A percentile compares a stretch with the other conserved stretches of the same genome.
Evolutionary conservation across 345 rosid genomes (phyloP).

Genomic region (Eutrema japonicum): DNA sequence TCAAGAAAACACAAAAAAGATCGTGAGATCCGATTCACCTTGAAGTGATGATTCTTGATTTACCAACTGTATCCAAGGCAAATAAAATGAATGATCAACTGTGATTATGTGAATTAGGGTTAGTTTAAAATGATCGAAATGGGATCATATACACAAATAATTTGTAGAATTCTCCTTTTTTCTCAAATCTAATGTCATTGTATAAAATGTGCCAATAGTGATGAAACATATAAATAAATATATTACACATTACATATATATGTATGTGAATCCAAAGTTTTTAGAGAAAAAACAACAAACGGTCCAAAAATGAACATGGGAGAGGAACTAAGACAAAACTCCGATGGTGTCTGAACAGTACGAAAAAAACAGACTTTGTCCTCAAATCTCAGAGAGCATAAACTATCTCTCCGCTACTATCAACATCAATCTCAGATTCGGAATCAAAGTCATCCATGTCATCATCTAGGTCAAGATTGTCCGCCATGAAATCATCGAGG

Average conservation of each 20-base stretch:
- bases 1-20: conserved; percentile 27
- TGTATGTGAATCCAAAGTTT: conserved; percentile 35
- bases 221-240: background rate
- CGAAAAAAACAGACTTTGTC: conserved; percentile 25
- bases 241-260: conserved; percentile 31
- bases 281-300: conserved; percentile 22
- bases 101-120: background rate
- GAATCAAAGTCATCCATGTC: conserved; percentile 90
- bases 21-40: background rate
- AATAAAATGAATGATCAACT: background rate
- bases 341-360: conserved; percentile 36
- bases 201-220: background rate
- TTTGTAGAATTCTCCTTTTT: background rate
- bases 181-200: background rate
- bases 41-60: conserved; percentile 13
- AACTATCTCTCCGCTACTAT: conserved; percentile 92
- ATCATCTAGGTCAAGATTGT: conserved; percentile 63
- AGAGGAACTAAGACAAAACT: conserved; percentile 35
- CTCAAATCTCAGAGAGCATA: conserved; percentile 55
- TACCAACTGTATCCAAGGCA: background rate
- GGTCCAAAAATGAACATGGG: conserved; percentile 26
- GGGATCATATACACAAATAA: background rate
- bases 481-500: conserved; percentile 49
- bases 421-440: conserved; percentile 82
- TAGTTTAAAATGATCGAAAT: background rate